phyloP scores from a whole-genome alignment of 75 land plant genomes.

The Azolla pinnata region DNA sequence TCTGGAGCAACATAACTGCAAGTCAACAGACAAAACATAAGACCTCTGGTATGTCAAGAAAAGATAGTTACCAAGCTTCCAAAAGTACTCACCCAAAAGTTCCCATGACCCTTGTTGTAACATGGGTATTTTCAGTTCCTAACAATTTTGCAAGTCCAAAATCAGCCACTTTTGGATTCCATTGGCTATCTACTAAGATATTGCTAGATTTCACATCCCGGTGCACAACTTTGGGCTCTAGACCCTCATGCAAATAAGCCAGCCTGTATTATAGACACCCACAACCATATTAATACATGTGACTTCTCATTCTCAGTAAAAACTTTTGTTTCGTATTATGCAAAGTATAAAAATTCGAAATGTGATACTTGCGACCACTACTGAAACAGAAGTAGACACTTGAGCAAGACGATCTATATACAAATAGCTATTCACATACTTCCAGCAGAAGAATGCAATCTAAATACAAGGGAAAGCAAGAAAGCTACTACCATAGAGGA shows the following conservation, averaged over 20 bases:
- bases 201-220: conserved; percentile 83
- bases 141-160: conserved; percentile 82
- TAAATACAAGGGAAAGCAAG: no score
- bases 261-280: no score
- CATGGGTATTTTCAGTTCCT: conserved; percentile 73
- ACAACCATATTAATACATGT: no score
- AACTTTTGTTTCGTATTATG: no score
- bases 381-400: no score
- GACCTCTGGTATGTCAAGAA: not conserved
- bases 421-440: no score
- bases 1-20: conserved; percentile 74
- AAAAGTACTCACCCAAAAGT: conserved; percentile 59
- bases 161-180: conserved; percentile 43
- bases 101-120: conserved; percentile 84
- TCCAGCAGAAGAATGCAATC: no score
- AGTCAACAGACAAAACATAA: conserved; percentile 1
- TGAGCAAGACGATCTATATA: no score
- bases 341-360: no score
- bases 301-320: no score
- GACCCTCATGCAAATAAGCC: conserved; percentile 82
- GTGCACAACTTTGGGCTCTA: conserved; percentile 95
- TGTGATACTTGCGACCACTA: no score
- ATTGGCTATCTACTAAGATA: conserved; percentile 27
- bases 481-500: no score
- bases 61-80: not conserved